Conservation (phyloP, 768 basidiomycete genomes). For the Kwoniella heveanensis region DNA sequence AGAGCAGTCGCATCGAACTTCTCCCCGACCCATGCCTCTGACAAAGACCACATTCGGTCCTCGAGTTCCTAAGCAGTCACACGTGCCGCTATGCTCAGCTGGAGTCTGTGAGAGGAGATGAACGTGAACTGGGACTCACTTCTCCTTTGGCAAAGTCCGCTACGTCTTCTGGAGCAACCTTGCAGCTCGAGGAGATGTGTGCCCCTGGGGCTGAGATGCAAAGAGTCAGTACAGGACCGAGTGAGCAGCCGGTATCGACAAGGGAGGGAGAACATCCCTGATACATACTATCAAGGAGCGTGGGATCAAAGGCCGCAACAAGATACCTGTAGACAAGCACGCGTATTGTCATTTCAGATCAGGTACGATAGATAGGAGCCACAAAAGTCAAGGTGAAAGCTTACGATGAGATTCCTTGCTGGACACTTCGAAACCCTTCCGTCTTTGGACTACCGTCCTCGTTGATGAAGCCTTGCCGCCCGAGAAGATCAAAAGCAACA, state of each 20-base stretch:
- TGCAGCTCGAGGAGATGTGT: background rate
- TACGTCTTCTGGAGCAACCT: background rate
- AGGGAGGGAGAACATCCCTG: too few species aligned
- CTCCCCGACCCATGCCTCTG: conserved; percentile 24
- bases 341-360: background rate
- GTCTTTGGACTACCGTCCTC: conserved; percentile 10
- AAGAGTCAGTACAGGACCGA: background rate
- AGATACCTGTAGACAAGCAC: conserved; percentile 5
- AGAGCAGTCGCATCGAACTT: conserved; percentile 12
- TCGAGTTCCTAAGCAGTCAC: conserved; percentile 11
- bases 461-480: conserved; percentile 18
- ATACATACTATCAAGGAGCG: conserved; percentile 12
- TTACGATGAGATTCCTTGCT: conserved; percentile 12
- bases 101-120: background rate
- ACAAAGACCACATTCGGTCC: conserved; percentile 20
- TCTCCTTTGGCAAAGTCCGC: conserved; percentile 16
- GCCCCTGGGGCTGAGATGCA: background rate
- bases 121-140: conserved; percentile 4
- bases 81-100: background rate
- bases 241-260: background rate
- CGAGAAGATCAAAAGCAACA: too few species aligned
- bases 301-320: conserved; percentile 14
- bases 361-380: background rate
- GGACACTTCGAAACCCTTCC: background rate
- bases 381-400: background rate